Percentiles rank a stretch among this genome's conserved stretches.
Evolutionary conservation across 257 asterid species (phyloP).

Genomic region (Asclepias syriaca): DNA sequence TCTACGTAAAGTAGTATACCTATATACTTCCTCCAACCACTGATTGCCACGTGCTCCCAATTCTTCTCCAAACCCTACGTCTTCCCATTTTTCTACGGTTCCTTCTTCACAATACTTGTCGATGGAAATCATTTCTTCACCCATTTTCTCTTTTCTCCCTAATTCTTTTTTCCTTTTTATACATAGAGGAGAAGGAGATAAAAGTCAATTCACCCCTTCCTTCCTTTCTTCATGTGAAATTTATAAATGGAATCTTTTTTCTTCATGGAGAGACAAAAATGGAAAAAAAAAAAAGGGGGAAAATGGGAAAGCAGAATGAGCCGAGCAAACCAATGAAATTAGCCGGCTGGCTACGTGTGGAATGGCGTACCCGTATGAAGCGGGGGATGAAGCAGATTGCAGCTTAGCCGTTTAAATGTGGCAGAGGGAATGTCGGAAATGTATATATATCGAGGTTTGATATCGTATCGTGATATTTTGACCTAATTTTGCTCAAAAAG

Average conservation of each 20-base stretch:
- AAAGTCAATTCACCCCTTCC: background rate
- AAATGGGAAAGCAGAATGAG: background rate
- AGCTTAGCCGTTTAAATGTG: background rate
- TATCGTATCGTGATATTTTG: background rate
- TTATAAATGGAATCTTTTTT: too few relatives aligned
- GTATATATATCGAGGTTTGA: background rate
- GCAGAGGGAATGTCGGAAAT: background rate
- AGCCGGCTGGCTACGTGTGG: background rate
- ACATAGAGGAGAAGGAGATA: background rate
- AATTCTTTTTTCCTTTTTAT: background rate
- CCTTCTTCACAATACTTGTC: constrained; percentile 38
- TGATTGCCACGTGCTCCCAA: constrained; percentile 22
- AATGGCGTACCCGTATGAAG: background rate
- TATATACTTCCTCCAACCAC: constrained; percentile 16
- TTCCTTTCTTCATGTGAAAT: too few relatives aligned
- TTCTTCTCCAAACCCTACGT: constrained; percentile 26
- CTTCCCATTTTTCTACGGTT: constrained; percentile 14
- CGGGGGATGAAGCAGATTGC: background rate
- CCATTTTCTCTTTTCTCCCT: too few relatives aligned
- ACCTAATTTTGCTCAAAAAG: background rate
- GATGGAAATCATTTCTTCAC: constrained; percentile 24
- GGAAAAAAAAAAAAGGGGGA: too few relatives aligned
- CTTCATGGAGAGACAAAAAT: too few relatives aligned
- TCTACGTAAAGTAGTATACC: constrained; percentile 40
- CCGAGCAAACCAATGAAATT: background rate